Conservation (phyloP, 257 asterid species). For the Rubia yunnanensis region DNA sequence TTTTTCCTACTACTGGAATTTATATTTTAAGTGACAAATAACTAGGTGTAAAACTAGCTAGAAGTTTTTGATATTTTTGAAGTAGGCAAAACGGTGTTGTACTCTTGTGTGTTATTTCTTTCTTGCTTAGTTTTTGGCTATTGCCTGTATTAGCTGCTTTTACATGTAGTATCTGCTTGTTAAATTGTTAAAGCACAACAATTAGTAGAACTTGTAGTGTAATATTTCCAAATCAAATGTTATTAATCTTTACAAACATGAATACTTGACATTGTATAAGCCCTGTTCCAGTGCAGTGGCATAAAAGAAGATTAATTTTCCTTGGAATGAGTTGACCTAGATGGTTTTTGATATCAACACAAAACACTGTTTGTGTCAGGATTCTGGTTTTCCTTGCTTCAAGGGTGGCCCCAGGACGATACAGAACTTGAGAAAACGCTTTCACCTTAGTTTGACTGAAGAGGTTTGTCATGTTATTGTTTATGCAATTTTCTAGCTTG, state of each 20-base stretch:
- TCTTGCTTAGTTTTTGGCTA: not conserved
- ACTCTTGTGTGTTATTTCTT: not conserved
- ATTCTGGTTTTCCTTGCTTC: conserved; percentile 97
- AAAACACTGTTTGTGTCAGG: conserved; percentile 39
- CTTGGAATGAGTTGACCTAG: not conserved
- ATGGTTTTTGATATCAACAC: not conserved
- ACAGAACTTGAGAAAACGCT: conserved; percentile 94
- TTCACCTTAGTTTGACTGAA: conserved; percentile 94
- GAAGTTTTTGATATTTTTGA: not conserved
- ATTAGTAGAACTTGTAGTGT: not conserved
- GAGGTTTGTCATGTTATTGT: conserved; percentile 57
- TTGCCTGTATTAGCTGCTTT: not conserved
- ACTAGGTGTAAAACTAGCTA: not conserved
- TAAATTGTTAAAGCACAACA: not conserved
- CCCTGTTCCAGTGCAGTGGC: not conserved
- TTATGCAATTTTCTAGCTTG: conserved; percentile 3
- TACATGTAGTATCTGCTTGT: not conserved
- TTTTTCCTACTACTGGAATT: not conserved
- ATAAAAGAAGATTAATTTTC: not conserved
- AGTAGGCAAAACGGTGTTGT: not conserved
- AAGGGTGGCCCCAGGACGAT: conserved; percentile 95
- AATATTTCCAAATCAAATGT: not conserved
- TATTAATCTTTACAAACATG: not conserved
- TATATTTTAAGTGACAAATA: not conserved
- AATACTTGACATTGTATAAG: not conserved